A percentile compares a stretch with the other conserved stretches of the same genome.
Evolutionary conservation across 345 rosid genomes (phyloP).

Genomic region (Syzygium oleosum): DNA sequence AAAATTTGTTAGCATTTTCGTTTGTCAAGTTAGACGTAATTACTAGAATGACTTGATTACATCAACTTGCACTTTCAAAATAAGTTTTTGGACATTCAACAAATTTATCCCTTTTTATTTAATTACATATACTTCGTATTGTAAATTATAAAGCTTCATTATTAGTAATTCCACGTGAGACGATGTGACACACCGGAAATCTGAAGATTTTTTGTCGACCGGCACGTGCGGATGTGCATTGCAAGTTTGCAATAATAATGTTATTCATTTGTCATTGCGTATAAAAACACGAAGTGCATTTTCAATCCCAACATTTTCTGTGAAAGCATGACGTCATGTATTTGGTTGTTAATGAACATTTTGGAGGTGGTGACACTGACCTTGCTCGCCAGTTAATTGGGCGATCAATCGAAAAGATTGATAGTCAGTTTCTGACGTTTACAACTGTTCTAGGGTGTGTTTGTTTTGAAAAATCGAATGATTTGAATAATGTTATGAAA

Average conservation of each 20-base stretch:
- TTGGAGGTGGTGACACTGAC: background rate
- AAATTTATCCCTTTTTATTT: background rate
- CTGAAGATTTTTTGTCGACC: background rate
- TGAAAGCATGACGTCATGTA: background rate
- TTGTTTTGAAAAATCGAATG: accelerated
- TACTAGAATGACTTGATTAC: too few species aligned
- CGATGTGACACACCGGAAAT: background rate
- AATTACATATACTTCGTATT: background rate
- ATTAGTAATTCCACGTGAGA: background rate
- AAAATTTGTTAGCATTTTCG: too few species aligned
- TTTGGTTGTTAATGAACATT: background rate
- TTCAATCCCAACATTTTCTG: background rate
- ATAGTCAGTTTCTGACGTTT: background rate
- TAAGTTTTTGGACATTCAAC: too few species aligned
- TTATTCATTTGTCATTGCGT: background rate
- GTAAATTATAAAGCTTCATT: background rate
- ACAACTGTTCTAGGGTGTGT: accelerated
- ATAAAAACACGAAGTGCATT: background rate
- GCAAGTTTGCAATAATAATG: background rate
- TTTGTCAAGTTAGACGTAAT: too few species aligned
- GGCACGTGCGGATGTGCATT: background rate
- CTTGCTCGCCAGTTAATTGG: background rate
- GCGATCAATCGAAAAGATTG: accelerated
- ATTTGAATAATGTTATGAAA: accelerated
- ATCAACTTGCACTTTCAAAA: too few species aligned